Conservation (phyloP, 2,329 filamentous ascomycete species). For the Epichloe bromicola region DNA sequence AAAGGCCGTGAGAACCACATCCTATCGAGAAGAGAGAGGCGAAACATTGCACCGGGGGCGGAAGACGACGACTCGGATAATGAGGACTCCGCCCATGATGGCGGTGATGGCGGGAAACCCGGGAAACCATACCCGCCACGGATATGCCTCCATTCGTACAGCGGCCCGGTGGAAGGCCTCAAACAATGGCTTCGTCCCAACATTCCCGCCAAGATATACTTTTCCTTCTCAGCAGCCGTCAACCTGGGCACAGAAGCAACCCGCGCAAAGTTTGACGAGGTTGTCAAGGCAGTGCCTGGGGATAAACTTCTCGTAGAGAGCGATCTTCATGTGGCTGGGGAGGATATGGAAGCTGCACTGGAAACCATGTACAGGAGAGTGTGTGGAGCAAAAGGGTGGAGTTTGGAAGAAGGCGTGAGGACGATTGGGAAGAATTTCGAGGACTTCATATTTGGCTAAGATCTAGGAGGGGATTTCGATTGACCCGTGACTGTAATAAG, state of each 20-base stretch:
- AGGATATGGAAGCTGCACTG: slow-evolving; percentile 63
- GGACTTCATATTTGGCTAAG: slow-evolving; percentile 55
- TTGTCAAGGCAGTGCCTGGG: slow-evolving; percentile 62
- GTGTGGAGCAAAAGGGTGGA: slow-evolving; percentile 69
- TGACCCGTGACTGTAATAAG: no score
- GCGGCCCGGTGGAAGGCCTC: slow-evolving; percentile 60
- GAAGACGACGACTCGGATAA: slow-evolving; percentile 27
- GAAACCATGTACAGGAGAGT: slow-evolving; percentile 65
- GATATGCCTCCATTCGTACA: slow-evolving; percentile 91
- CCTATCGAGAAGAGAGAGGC: slow-evolving; percentile 45
- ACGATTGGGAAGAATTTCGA: slow-evolving; percentile 63
- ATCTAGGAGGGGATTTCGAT: background rate
- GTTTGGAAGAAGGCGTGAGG: slow-evolving; percentile 54
- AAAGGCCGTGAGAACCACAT: slow-evolving; percentile 54
- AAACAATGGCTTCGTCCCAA: slow-evolving; percentile 63
- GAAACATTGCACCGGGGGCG: slow-evolving; percentile 31
- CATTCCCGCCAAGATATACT: slow-evolving; percentile 67
- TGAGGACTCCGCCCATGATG: slow-evolving; percentile 19
- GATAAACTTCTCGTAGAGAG: slow-evolving; percentile 77
- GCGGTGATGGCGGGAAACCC: background rate
- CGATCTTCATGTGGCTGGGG: slow-evolving; percentile 73
- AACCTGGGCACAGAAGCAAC: slow-evolving; percentile 51
- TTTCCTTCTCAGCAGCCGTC: slow-evolving; percentile 76
- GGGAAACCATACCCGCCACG: slow-evolving; percentile 64
- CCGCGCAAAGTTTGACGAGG: slow-evolving; percentile 39